Conservation (phyloP, 345 rosid genomes). For the Theobroma cacao region DNA sequence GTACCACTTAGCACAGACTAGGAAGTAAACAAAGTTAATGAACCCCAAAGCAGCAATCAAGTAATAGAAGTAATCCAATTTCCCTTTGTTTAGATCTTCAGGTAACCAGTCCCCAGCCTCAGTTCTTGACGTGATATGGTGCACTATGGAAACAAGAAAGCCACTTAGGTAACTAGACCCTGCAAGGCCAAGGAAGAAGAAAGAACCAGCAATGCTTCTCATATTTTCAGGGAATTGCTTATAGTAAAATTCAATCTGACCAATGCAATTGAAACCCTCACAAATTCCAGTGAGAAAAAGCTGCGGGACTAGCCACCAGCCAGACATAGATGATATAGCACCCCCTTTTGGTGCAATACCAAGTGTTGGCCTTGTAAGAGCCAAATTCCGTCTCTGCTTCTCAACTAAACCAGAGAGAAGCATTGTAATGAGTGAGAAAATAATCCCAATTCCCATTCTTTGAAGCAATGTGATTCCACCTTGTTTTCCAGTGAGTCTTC, state of each 20-base stretch:
- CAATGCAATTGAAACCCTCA: slow-evolving; percentile 11
- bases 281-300: slow-evolving; percentile 4
- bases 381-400: slow-evolving; percentile 7
- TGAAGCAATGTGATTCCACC: slow-evolving; percentile 16
- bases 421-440: slow-evolving; percentile 6
- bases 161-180: slow-evolving; percentile 19
- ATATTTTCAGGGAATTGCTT: slow-evolving; percentile 19
- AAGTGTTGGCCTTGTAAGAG: slow-evolving; percentile 6
- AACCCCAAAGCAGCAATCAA: slow-evolving; percentile 16
- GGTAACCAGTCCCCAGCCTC: slow-evolving; percentile 14
- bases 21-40: slow-evolving; percentile 15
- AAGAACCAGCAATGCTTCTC: slow-evolving; percentile 21
- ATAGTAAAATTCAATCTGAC: slow-evolving; percentile 19
- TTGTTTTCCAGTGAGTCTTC: neutral
- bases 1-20: slow-evolving; percentile 22
- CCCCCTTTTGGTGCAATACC: slow-evolving; percentile 15
- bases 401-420: slow-evolving; percentile 17
- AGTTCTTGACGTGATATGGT: neutral
- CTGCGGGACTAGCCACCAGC: slow-evolving; percentile 22
- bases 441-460: slow-evolving; percentile 6
- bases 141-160: slow-evolving; percentile 15
- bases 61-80: slow-evolving; percentile 21
- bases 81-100: slow-evolving; percentile 18
- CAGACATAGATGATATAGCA: slow-evolving; percentile 16
- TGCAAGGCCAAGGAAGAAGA: slow-evolving; percentile 7